These are phyloP conservation scores for Globisporangium viniferum DNA, from an alignment of 352 stramenopile genomes.

Conservation along the genomic window DNA sequence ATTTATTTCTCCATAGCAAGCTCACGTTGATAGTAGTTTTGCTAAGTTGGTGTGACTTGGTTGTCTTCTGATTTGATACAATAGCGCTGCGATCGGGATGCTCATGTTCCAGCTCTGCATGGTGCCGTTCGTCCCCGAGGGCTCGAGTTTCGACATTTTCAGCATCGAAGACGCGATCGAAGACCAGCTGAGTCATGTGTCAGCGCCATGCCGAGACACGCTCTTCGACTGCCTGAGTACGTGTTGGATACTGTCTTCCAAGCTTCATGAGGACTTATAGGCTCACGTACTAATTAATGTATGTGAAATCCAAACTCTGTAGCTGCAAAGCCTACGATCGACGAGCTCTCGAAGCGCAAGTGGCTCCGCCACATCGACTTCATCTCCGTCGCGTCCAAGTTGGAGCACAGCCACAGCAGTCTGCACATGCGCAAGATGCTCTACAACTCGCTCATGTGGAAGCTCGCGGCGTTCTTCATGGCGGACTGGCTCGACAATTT, in stretches of 20 bases:
- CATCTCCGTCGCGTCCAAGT: constrained; percentile 35
- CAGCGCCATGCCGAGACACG: constrained; percentile 32
- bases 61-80: neutral
- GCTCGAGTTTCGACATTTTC: constrained; percentile 24
- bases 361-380: constrained; percentile 63
- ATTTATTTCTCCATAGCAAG: neutral
- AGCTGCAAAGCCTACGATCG: constrained; percentile 35
- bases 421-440: constrained; percentile 20
- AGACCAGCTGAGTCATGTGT: constrained; percentile 48
- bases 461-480: constrained; percentile 46
- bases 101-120: constrained; percentile 62
- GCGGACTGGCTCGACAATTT: constrained; percentile 29
- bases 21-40: neutral
- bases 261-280: no score
- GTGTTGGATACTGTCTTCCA: constrained; percentile 9
- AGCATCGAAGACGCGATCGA: constrained; percentile 41
- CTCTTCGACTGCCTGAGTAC: constrained; percentile 54
- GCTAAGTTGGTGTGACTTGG: neutral
- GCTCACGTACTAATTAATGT: neutral
- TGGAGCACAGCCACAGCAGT: constrained; percentile 18
- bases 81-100: constrained; percentile 50
- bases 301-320: neutral
- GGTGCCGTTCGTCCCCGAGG: constrained; percentile 28
- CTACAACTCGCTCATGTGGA: constrained; percentile 45
- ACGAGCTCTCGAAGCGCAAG: constrained; percentile 41